Percentiles rank a stretch among this genome's conserved stretches.
phyloP scores from a whole-genome alignment of 345 rosid species.

The Pugionium dolabratum region DNA sequence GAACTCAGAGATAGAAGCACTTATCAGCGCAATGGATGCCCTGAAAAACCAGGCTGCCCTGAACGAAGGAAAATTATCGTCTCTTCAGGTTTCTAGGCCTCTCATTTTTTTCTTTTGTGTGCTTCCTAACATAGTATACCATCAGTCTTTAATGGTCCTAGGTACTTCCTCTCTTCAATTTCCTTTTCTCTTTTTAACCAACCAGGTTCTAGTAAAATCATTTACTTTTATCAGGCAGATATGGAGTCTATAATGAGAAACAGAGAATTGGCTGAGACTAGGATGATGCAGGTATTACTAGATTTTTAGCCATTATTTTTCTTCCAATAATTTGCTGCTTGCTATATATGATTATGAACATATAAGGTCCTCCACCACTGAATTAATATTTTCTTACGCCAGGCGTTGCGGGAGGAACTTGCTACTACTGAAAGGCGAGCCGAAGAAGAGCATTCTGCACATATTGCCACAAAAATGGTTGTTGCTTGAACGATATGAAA shows the following conservation, averaged over 20 bases:
- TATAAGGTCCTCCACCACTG: slow-evolving; percentile 26
- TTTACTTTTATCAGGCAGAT: slow-evolving; percentile 59
- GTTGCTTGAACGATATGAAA: slow-evolving; percentile 24
- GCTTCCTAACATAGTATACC: slow-evolving; percentile 14
- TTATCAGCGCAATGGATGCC: slow-evolving; percentile 69
- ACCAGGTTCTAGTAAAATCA: slow-evolving; percentile 16
- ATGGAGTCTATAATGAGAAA: slow-evolving; percentile 97
- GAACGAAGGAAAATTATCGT: slow-evolving; percentile 86
- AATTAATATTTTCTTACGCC: slow-evolving; percentile 30
- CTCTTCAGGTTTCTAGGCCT: slow-evolving; percentile 70
- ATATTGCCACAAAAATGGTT: slow-evolving; percentile 93
- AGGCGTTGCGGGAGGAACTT: slow-evolving; percentile 98
- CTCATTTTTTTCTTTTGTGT: slow-evolving; percentile 14
- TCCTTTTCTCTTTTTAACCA: neutral
- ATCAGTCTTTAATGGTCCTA: neutral
- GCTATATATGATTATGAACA: slow-evolving; percentile 10
- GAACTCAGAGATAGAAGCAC: slow-evolving; percentile 88
- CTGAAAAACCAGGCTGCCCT: slow-evolving; percentile 82
- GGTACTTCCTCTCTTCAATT: slow-evolving; percentile 16
- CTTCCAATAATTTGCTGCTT: slow-evolving; percentile 1
- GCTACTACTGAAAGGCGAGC: slow-evolving; percentile 89
- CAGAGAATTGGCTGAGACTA: slow-evolving; percentile 94
- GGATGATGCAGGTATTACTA: slow-evolving; percentile 93
- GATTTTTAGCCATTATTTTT: neutral
- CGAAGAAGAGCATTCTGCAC: slow-evolving; percentile 92